A percentile compares a stretch with the other conserved stretches of the same genome.
Evolutionary conservation across 371 early-diverging fungal species (phyloP).

Genomic region (Mucor sp.): DNA sequence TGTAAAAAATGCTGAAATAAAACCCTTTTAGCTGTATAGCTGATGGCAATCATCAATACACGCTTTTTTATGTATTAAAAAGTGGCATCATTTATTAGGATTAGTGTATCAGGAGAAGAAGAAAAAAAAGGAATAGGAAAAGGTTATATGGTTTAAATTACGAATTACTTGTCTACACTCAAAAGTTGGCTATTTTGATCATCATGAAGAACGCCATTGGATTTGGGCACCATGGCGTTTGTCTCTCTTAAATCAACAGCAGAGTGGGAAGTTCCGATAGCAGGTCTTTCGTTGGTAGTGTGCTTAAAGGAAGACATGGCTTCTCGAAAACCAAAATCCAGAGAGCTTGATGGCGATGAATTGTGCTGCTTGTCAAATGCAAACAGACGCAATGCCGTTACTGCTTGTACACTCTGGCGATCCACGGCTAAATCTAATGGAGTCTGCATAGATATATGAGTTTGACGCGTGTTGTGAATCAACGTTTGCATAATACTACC

Average conservation of each 20-base stretch:
- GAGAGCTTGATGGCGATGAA: conserved; percentile 42
- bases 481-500: conserved; percentile 21
- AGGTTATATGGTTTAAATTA: neutral
- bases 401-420: conserved; percentile 59
- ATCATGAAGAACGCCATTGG: conserved; percentile 28
- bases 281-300: conserved; percentile 17
- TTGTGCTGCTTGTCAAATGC: conserved; percentile 56
- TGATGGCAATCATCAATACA: neutral
- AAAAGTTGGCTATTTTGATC: conserved; percentile 40
- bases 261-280: conserved; percentile 34
- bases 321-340: conserved; percentile 57
- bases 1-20: neutral
- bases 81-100: neutral
- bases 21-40: neutral
- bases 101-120: too few species aligned
- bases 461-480: neutral
- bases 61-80: neutral
- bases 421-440: conserved; percentile 75
- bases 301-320: conserved; percentile 54
- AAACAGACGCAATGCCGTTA: conserved; percentile 61
- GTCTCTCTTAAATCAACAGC: conserved; percentile 35
- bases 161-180: conserved; percentile 21
- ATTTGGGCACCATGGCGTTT: conserved; percentile 11
- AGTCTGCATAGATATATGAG: conserved; percentile 34
- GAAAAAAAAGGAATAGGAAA: neutral